Evolutionary conservation across 2,329 filamentous ascomycete species (phyloP), one percentile per base, ranked within the genome.

Genomic region (Fusarium multiceps): DNA sequence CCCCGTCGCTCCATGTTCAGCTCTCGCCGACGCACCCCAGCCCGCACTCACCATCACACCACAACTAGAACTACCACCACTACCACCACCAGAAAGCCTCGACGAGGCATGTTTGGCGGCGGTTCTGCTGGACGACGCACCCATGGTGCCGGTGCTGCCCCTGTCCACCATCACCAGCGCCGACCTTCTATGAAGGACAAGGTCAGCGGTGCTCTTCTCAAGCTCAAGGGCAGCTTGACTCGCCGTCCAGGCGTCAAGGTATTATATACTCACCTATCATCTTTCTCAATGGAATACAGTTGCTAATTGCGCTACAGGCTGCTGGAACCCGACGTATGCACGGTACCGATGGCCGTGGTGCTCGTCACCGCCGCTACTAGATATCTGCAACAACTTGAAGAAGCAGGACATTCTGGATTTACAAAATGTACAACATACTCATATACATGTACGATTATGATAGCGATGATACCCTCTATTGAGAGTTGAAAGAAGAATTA

Each of bases 281-380:
- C 8, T 11, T 21, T 23, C 13, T 18, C n/a, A 21, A 32, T 7
- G 43, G 13, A 8, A 28, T 50, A 18, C 18, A 45, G 18, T 16
- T 16, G 23, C n/a, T 30, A 40, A 76, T 30, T 6, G 16, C 11
- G 43, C n/a, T 12, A 28, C 51, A 92, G 89, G 91, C 90, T 78
- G 90, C 91, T 72, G 91, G 91, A 28, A 91, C 90, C 51, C 85
- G 91, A 63, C 86, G 91, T 58, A 93, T 93, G 90, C 87, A 88
- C 72, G 91, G 91, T 42, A 93, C 91, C 48, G 91, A 93, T 78
- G 91, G 91, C 4, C 87, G 89, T 40, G 88, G 88, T 61, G 84
- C 82, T 59, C 85, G 76, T 63, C 82, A 77, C 51, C 68, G 59
- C 54, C 74, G 69, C 48, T 73, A 67, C 53, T 70, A 68, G 49